Percentiles rank a stretch among this genome's conserved stretches.
These are phyloP conservation scores for Dendrobium huoshanense DNA, from an alignment of 106 monocot genomes.

Conservation along the genomic window DNA sequence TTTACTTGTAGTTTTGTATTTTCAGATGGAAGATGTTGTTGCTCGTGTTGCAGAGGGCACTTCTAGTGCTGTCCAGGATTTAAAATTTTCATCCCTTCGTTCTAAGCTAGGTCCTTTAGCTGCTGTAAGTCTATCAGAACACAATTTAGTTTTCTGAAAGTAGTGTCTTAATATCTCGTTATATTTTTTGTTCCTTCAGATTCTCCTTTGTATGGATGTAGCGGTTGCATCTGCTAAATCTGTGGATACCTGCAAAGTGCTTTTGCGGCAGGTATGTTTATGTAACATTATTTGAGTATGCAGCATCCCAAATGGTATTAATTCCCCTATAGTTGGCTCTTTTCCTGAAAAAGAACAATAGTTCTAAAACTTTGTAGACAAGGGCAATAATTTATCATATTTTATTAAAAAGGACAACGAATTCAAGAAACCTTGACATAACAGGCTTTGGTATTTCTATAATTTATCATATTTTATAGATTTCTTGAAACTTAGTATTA, in stretches of 20 bases:
- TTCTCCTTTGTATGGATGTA: slow-evolving; percentile 90
- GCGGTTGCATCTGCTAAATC: slow-evolving; percentile 67
- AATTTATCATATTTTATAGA: not conserved
- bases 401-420: not conserved
- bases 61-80: slow-evolving; percentile 39
- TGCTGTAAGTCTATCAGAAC: slow-evolving; percentile 36
- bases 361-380: not conserved
- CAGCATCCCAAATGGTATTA: not conserved
- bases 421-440: not conserved
- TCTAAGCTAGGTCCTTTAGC: slow-evolving; percentile 67
- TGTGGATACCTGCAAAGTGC: slow-evolving; percentile 61
- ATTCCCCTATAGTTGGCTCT: not conserved
- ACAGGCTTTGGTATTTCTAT: not conserved
- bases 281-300: not conserved
- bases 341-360: not conserved
- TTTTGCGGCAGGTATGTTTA: slow-evolving; percentile 66
- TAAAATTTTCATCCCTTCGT: slow-evolving; percentile 71
- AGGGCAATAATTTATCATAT: not conserved
- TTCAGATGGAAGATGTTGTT: slow-evolving; percentile 64
- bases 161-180: not conserved
- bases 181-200: slow-evolving; percentile 28
- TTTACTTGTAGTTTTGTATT: slow-evolving; percentile 1
- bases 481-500: not conserved
- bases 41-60: slow-evolving; percentile 50
- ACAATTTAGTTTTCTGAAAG: not conserved